Evolutionary conservation across 2,329 filamentous ascomycete species (phyloP), one percentile per base, ranked within the genome.

Genomic region (Amauroascus niger): DNA sequence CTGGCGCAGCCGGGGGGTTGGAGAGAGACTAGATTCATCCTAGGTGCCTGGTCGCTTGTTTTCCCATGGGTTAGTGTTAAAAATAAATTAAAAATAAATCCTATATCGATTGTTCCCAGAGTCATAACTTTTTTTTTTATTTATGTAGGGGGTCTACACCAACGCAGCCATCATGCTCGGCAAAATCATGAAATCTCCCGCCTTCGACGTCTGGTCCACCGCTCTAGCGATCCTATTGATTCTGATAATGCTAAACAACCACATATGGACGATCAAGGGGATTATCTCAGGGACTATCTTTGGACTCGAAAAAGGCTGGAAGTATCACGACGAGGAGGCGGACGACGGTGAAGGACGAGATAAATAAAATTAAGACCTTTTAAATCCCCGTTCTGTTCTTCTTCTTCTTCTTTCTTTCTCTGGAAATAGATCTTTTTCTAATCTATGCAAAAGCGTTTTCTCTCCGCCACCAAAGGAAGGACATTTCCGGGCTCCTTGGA

Each of bases 151-250:
- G 1, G 67, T 70, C 0, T 72, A 71, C 53, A 69, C 68, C 2
- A 71, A 70, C 37, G 64, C 65, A 1, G 68, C 69, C 1, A 61
- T 71, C 9, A 58, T 69, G 47, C 61, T 74, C 5, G 69, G 68
- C 6, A 66, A 61, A 41, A 57, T 68, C 20, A 65, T 74, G 61
- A 64, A 71, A 22, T 71, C 69, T 1, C 57, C 65, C 0, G 66
- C 69, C 3, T 73, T 72, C 49, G 56, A 60, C 13, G 65, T 73
- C 1, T 68, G 69, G 60, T 71, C 70, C 1, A 70, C 66, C 1
- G 64, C 61, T 2, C 58, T 74, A 33, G 53, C 68, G 6, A 46
- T 71, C 3, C 54, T 70, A 18, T 56, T 74, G 8, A 49, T 72
- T 1, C 49, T 69, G 0, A 63, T 71, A 16, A 68, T 66, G 52